phyloP scores from a whole-genome alignment of 805 yeast species.

The Yarrowia sp. region DNA sequence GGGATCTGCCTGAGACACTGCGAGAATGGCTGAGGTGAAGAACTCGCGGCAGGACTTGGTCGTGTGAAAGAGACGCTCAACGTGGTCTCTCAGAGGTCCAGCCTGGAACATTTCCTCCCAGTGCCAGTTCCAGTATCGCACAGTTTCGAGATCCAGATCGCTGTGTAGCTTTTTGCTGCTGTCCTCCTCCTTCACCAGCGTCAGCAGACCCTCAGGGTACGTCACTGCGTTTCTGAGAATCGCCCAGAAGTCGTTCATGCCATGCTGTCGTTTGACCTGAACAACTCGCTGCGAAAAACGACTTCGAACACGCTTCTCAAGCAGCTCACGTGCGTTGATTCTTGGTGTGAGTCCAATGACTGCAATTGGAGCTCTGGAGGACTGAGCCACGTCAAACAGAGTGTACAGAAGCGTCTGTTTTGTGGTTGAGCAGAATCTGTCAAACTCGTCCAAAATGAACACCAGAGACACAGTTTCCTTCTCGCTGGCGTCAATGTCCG shows the following conservation, averaged over 20 bases:
- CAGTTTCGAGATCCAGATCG: conserved; percentile 27
- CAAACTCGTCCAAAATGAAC: conserved; percentile 82
- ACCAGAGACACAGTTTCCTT: conserved; percentile 54
- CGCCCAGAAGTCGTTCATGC: conserved; percentile 51
- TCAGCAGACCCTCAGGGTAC: conserved; percentile 29
- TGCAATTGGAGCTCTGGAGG: conserved; percentile 66
- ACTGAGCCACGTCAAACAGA: conserved; percentile 80
- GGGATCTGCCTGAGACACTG: conserved; percentile 35
- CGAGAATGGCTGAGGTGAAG: conserved; percentile 30
- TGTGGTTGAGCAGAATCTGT: conserved; percentile 64
- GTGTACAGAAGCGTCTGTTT: conserved; percentile 86
- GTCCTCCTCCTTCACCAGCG: conserved; percentile 4
- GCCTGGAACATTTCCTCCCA: conserved; percentile 28
- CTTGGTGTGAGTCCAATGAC: conserved; percentile 78
- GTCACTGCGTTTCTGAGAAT: conserved; percentile 46
- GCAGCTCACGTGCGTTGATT: conserved; percentile 69
- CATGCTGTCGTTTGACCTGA: conserved; percentile 51
- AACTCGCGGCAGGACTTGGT: conserved; percentile 54
- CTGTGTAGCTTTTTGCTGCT: not conserved
- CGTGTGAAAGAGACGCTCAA: conserved; percentile 54
- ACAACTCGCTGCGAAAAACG: conserved; percentile 81
- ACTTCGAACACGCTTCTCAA: conserved; percentile 89
- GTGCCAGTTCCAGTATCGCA: conserved; percentile 31
- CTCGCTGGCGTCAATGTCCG: conserved; percentile 30
- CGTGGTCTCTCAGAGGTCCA: conserved; percentile 40